phyloP scores from a whole-genome alignment of 768 basidiomycete species.

The Collybiopsis luxurians region DNA sequence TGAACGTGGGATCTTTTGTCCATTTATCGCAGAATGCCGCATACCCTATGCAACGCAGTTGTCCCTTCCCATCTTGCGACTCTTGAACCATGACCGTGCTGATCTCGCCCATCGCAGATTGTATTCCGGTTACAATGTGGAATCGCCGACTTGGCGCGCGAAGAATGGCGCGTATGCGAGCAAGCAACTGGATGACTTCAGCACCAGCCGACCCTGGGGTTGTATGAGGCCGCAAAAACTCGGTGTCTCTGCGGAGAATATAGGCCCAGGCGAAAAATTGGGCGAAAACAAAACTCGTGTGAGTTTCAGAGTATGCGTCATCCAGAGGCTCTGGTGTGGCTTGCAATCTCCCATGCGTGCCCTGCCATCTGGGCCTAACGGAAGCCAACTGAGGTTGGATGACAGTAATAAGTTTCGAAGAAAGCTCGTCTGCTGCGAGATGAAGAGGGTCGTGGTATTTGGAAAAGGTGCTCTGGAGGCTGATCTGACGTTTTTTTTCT shows the following conservation, averaged over 20 bases:
- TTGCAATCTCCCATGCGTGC: background rate
- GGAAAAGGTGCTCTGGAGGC: background rate
- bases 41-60: background rate
- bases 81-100: background rate
- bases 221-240: background rate
- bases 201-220: background rate
- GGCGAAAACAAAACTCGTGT: background rate
- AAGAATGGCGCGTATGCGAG: background rate
- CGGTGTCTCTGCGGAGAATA: background rate
- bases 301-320: background rate
- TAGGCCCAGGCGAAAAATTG: too few species aligned
- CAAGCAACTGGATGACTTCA: background rate
- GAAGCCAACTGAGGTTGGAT: background rate
- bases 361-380: too few species aligned
- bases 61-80: background rate
- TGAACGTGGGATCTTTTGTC: background rate
- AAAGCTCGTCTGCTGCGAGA: background rate
- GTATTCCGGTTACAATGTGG: background rate
- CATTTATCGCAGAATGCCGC: background rate
- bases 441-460: background rate
- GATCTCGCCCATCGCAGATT: background rate
- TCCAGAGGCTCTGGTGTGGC: background rate
- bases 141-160: background rate
- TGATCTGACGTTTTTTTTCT: background rate
- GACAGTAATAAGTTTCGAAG: background rate